A percentile compares a stretch with the other conserved stretches of the same genome.
These are phyloP conservation scores for Oropetium thomaeum DNA, from an alignment of 176 grass and related monocot species.

Conservation along the genomic window DNA sequence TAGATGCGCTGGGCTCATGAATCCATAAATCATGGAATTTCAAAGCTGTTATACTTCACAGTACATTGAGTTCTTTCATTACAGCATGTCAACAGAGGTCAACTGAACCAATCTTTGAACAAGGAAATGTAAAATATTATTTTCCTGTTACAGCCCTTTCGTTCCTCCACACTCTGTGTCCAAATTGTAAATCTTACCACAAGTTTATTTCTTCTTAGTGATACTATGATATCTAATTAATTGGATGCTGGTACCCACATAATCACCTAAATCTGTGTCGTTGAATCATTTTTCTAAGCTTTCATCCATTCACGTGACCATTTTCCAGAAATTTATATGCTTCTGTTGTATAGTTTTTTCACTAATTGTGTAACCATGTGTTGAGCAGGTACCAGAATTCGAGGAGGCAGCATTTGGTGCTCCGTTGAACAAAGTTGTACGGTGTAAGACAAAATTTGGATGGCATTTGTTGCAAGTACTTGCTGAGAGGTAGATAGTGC, in stretches of 20 bases:
- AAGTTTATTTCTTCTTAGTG: constrained; percentile 12
- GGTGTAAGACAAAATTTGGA: constrained; percentile 97
- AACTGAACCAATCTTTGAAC: not conserved
- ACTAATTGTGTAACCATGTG: constrained; percentile 18
- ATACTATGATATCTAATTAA: not conserved
- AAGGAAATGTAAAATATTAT: not conserved
- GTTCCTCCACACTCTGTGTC: not conserved
- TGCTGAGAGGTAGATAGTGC: constrained; percentile 70
- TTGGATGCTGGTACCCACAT: not conserved
- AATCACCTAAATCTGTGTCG: not conserved
- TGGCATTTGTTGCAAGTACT: constrained; percentile 99
- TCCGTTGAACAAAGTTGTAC: constrained; percentile 90
- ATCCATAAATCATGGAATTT: not conserved
- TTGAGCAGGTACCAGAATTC: constrained; percentile 90
- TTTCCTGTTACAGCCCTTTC: not conserved
- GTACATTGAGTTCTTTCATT: constrained; percentile 3
- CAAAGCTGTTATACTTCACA: not conserved
- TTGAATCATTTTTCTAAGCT: not conserved
- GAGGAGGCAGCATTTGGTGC: constrained; percentile 89
- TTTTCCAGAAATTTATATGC: not conserved
- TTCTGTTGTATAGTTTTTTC: not conserved
- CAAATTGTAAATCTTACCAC: not conserved
- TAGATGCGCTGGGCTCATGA: not conserved
- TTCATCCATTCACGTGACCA: not conserved
- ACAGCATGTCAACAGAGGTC: not conserved